phyloP scores from a whole-genome alignment of 371 early-diverging fungal genomes.

The Mucor mucedo region DNA sequence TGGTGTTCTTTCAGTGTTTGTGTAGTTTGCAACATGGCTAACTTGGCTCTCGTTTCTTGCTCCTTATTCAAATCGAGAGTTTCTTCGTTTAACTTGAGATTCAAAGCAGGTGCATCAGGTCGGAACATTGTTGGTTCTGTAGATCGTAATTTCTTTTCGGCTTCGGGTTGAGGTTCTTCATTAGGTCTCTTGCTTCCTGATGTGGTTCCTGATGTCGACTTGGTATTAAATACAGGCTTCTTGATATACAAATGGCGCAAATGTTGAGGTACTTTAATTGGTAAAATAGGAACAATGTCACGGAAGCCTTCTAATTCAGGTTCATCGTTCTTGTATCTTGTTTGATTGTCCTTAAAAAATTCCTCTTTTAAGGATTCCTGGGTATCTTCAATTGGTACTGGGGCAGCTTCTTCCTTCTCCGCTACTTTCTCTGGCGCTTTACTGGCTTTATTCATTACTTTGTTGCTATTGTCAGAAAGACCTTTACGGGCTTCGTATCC shows the following conservation, averaged over 20 bases:
- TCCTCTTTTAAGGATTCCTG: slow-evolving; percentile 32
- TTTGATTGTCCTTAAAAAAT: slow-evolving; percentile 38
- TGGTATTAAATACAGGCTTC: neutral
- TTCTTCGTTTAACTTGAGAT: slow-evolving; percentile 9
- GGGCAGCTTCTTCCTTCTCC: neutral
- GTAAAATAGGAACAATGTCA: slow-evolving; percentile 37
- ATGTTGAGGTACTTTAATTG: slow-evolving; percentile 33
- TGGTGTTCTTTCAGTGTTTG: slow-evolving; percentile 57
- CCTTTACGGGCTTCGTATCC: slow-evolving; percentile 10
- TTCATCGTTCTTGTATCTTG: slow-evolving; percentile 23
- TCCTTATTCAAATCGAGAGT: slow-evolving; percentile 16
- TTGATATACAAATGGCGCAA: slow-evolving; percentile 12
- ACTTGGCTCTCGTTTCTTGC: slow-evolving; percentile 29
- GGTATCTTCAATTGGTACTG: neutral
- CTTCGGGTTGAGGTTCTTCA: neutral
- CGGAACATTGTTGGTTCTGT: neutral
- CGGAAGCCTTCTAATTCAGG: slow-evolving; percentile 9
- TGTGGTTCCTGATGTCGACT: neutral
- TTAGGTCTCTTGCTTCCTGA: neutral
- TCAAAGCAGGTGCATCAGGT: slow-evolving; percentile 16
- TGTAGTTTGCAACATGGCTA: slow-evolving; percentile 30
- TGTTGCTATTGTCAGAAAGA: slow-evolving; percentile 28
- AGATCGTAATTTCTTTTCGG: neutral
- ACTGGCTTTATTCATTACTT: slow-evolving; percentile 14
- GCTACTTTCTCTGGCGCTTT: neutral